Base-by-base conservation (phyloP, 1,284 basidiomycete genomes). In the Puccinia horiana region DNA sequence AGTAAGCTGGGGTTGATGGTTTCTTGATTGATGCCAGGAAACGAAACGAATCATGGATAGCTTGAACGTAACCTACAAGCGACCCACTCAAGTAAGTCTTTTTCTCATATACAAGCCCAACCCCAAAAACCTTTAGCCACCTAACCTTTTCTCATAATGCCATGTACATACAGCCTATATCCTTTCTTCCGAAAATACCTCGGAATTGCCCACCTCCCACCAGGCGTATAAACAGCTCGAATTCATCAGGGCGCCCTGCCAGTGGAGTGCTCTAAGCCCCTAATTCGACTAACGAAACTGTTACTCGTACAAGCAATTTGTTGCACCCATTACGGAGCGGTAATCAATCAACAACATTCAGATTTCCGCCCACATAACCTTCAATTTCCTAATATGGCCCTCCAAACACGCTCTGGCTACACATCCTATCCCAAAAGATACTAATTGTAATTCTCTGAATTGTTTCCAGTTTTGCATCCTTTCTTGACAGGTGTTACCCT, bases 11-110 rank as follows among this genome's bases (percentile, higher is more conserved):
- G 44, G 40, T 14, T 73, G 52, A 32, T 12, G 37, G 14, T 73
- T 29, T 14, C 88, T 87, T 37, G 92, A 93, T 86, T 93, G 32
- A 37, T 54, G 16, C 91, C 89, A 91, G 76, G 87, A 92, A 85
- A 88, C 93, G 79, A 93, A 92, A 87, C 89, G 87, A 2, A 86
- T 91, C n/a, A 88, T 93, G 73, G 92, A 93, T 86, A 92, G 92
- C 49, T 90, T 93, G 77, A 91, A 92, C 85, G 87, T 93, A 83
- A 88, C 88, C 44, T 93, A 93, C 86, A 90, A 88, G 0, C 88
- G 92, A 88, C 92, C 92, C 61, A 86, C 92, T 42, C 92, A 93
- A 70, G 76, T 79, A 47, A 49, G 37, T 69, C 29, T 75, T 49
- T 26, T 35, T n/a, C 29, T 18, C 12, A 49, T 8, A 47, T 8